A percentile compares a stretch with the other conserved stretches of the same genome.
Conservation (phyloP, 208 protist genomes). For the Trypanosoma scelopori region DNA sequence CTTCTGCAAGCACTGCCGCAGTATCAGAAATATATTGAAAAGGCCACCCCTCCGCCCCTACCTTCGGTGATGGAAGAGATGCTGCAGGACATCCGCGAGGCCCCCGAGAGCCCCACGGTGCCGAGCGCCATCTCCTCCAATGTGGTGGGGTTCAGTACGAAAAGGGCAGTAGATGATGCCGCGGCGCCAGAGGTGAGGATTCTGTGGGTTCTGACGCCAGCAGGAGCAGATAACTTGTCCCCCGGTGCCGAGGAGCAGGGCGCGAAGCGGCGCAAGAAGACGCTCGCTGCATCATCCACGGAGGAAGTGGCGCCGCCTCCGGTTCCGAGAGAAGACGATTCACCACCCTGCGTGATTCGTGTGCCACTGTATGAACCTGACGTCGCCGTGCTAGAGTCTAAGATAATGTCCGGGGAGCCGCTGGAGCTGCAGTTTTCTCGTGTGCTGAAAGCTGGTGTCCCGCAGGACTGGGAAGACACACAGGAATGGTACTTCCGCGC, state of each 20-base stretch:
- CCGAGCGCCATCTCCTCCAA: constrained; percentile 4
- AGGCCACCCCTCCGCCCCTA: constrained; percentile 39
- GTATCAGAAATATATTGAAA: constrained; percentile 65
- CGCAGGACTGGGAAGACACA: constrained; percentile 83
- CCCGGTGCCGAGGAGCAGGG: constrained; percentile 22
- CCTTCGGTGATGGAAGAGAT: constrained; percentile 33
- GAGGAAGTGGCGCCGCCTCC: constrained; percentile 33
- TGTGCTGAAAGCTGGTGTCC: constrained; percentile 55
- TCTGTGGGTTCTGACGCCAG: constrained; percentile 35
- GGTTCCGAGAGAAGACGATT: constrained; percentile 43
- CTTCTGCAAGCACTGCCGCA: constrained; percentile 45
- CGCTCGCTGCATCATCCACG: constrained; percentile 11
- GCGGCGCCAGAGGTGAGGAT: constrained; percentile 16
- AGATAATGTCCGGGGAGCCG: constrained; percentile 44
- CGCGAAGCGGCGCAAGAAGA: constrained; percentile 33
- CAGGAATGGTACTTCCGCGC: constrained; percentile 73
- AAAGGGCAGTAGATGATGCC: background rate
- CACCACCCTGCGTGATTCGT: constrained; percentile 72
- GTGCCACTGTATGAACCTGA: constrained; percentile 59
- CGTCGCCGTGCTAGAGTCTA: constrained; percentile 47
- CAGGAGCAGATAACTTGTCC: constrained; percentile 12
- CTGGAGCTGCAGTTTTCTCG: constrained; percentile 64
- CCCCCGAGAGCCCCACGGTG: constrained; percentile 33
- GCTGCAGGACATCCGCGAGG: constrained; percentile 53
- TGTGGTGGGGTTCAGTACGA: constrained; percentile 17